Base-by-base conservation (phyloP, 495 filamentous ascomycete species). In the Neurospora tetraspora region DNA sequence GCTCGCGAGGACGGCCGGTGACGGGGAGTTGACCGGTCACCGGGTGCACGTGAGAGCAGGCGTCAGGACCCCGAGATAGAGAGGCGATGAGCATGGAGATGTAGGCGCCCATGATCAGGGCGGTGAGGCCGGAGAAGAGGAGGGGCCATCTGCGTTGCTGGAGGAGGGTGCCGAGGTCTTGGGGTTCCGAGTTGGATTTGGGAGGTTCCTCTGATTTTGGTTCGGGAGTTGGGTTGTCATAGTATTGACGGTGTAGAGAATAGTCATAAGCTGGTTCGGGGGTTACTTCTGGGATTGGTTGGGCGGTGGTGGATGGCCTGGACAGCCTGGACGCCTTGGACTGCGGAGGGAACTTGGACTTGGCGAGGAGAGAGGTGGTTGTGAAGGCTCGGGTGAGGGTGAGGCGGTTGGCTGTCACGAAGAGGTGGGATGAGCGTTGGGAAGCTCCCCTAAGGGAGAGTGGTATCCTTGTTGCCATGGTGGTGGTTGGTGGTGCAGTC, bases 71-170 rank as follows among this genome's bases (percentile, higher is more conserved):
- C 68, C 77, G 70, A 73, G 79, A 11, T 73, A 76, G 8, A 70
- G 76, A 68, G 76, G 78, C 43, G 73, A 82, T 5, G 72, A 84
- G n/a, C 73, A 76, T 11, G 76, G 80, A 74, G 75, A 81, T 18
- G 78, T 83, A 73, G 73, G 77, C 39, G 71, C 74, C 45, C 59
- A 78, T 20, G 73, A 74, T 7, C 73, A 82, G 27, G 77, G 72
- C 69, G 6, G 71, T 14, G 71, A 78, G 10, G 72, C 73, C 68
- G 72, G 76, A 71, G 76, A 74, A 42, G 72, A 83, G 59, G 74
- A 81, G 73, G 27, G 74, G 73, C 73, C 72, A 74, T 74, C 73
- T 77, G 42, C 70, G 61, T 36, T 77, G 39, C 4, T 70, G 45
- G 70, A 77, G 39, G 71, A 78, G 71, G 34, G n/a, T 70, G 70